These are phyloP conservation scores for Globisporangium rhizosaccharum DNA, from an alignment of 352 stramenopile species.

Conservation along the genomic window DNA sequence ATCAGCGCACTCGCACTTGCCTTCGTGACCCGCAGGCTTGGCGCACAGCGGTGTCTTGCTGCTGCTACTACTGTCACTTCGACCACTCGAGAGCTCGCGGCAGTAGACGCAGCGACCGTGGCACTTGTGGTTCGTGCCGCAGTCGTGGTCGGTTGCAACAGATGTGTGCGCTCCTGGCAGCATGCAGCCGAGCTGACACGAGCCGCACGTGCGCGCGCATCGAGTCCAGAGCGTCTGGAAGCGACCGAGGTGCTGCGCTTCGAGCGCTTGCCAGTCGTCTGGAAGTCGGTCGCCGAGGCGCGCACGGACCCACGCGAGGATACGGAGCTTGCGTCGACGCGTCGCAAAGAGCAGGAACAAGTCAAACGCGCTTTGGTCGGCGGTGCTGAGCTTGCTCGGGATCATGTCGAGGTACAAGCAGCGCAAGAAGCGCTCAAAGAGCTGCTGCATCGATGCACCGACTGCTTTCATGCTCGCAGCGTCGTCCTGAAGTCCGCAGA, in stretches of 20 bases:
- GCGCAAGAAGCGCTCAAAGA: conserved; percentile 28
- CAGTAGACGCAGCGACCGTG: conserved; percentile 48
- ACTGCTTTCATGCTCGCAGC: conserved; percentile 8
- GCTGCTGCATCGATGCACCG: conserved; percentile 17
- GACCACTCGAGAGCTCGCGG: neutral
- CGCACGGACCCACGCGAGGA: conserved; percentile 36
- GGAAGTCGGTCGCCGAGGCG: conserved; percentile 30
- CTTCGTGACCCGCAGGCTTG: conserved; percentile 58
- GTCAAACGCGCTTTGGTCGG: conserved; percentile 43
- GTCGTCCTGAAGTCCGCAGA: conserved; percentile 9
- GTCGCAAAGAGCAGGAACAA: conserved; percentile 50
- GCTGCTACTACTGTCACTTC: neutral
- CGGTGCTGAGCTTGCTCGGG: conserved; percentile 16
- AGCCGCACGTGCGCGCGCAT: conserved; percentile 46
- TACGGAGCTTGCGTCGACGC: conserved; percentile 43
- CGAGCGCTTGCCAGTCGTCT: conserved; percentile 39
- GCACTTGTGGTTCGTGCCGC: conserved; percentile 44
- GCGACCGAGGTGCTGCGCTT: conserved; percentile 37
- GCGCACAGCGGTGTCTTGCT: conserved; percentile 32
- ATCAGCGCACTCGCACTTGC: conserved; percentile 50
- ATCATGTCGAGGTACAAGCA: neutral
- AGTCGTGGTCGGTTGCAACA: conserved; percentile 30
- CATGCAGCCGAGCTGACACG: conserved; percentile 62
- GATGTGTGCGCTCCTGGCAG: conserved; percentile 34
- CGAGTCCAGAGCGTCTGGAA: conserved; percentile 52